phyloP scores from a whole-genome alignment of 106 monocot genomes.

The Phalaenopsis equestris region DNA sequence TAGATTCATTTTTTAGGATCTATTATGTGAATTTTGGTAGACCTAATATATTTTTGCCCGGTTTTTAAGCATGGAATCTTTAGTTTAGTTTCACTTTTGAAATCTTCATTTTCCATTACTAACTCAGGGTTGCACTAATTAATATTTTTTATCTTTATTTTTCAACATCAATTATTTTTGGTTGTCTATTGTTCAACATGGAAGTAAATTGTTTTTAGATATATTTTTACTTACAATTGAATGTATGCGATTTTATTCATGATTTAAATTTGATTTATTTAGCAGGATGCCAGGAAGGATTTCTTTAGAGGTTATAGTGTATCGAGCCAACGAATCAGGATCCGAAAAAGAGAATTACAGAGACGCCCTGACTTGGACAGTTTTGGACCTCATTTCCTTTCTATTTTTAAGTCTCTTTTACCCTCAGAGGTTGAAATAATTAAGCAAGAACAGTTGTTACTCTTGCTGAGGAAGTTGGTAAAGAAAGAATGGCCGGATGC shows the following conservation, averaged over 20 bases:
- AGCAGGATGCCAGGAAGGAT: constrained; percentile 72
- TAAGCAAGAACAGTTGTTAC: constrained; percentile 66
- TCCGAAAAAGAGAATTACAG: constrained; percentile 42
- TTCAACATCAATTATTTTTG: no score
- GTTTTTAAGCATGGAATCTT: neutral
- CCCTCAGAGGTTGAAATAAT: constrained; percentile 72
- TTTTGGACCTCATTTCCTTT: constrained; percentile 43
- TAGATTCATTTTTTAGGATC: no score
- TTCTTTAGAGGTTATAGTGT: constrained; percentile 65
- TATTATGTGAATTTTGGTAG: no score
- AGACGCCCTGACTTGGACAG: constrained; percentile 59
- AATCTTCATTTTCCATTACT: neutral
- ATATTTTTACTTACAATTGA: neutral
- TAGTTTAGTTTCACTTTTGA: neutral
- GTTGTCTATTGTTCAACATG: no score
- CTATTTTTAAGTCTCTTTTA: constrained; percentile 69
- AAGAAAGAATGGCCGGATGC: constrained; percentile 83
- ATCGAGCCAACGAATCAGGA: constrained; percentile 62
- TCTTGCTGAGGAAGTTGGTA: constrained; percentile 46
- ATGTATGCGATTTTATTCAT: neutral
- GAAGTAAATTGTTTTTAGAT: neutral
- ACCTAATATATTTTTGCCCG: neutral
- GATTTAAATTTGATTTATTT: neutral
- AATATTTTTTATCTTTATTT: no score
- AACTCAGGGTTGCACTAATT: neutral